These are phyloP conservation scores for Pythium volutum DNA, from an alignment of 352 stramenopile genomes.

Conservation along the genomic window DNA sequence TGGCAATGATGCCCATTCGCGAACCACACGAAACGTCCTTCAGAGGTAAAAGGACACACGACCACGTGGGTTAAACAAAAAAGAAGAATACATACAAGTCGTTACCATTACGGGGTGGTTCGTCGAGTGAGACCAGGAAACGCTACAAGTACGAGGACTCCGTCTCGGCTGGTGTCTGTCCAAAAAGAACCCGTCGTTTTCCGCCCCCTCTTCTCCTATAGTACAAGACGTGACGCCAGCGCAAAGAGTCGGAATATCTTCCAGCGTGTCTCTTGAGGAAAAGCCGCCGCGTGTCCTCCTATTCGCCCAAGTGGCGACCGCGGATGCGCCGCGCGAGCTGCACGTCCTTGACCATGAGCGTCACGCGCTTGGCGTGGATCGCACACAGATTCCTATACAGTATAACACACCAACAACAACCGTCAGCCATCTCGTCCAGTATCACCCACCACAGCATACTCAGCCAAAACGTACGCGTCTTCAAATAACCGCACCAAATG, in stretches of 20 bases:
- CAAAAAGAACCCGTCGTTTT: too few relatives aligned
- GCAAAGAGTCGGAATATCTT: too few relatives aligned
- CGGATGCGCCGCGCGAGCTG: constrained; percentile 91
- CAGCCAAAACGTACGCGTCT: constrained; percentile 65
- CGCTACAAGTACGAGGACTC: too few relatives aligned
- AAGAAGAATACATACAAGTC: neutral
- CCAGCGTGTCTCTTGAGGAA: too few relatives aligned
- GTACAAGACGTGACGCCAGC: constrained; percentile 9
- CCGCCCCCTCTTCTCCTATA: constrained; percentile 5
- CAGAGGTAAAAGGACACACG: too few relatives aligned
- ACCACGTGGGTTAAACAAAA: too few relatives aligned
- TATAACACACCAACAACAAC: neutral
- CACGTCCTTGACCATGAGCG: constrained; percentile 94
- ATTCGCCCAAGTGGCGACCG: constrained; percentile 68
- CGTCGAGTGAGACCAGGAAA: too few relatives aligned
- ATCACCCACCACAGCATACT: neutral
- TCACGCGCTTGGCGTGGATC: constrained; percentile 94
- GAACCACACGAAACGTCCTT: too few relatives aligned
- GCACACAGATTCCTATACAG: constrained; percentile 89
- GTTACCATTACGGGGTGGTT: too few relatives aligned
- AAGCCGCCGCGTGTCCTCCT: too few relatives aligned
- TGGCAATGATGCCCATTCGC: too few relatives aligned
- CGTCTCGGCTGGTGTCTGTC: too few relatives aligned
- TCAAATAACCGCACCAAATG: constrained; percentile 96
- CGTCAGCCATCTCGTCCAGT: neutral